Base-by-base conservation (phyloP, 192 early-diverging fungal genomes). In the Podila epicladia region DNA sequence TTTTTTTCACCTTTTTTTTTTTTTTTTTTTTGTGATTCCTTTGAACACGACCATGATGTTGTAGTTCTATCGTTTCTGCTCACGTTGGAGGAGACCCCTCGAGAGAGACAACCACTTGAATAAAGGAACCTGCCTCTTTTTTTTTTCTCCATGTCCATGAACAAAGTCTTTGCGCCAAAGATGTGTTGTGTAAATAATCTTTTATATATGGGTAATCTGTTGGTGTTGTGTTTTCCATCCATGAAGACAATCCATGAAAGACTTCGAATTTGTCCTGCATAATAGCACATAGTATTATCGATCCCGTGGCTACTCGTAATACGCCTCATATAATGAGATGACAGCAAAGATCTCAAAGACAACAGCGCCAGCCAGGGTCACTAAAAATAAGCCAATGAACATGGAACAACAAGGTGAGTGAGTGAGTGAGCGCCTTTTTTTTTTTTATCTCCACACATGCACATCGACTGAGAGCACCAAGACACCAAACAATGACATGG, bases 271-370 rank as follows among this genome's bases (percentile, higher is more conserved):
- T 19, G 59, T 60, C 28, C 28, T 31, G 15, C 5, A 24, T 31
- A 60, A 24, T 31, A 31, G 59, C 11, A 13, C 15, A 33, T 61
- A n/a, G n/a, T n/a, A n/a, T n/a, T n/a, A n/a, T n/a, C n/a, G n/a
- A n/a, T n/a, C n/a, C n/a, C 61, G 71, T 67, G 38, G 12, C 11
- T 67, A 67, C 37, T 71, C 69, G 55, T 83, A 75, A 4, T 84
- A 59, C 9, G 79, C 85, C 69, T 93, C 89, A 68, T 92, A 93
- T 5, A 92, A 71, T 38, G 91, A 91, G 37, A 92, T 67, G n/a
- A 95, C 5, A 15, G 93, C 92, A 89, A 97, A 99, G 26, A 94
- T 67, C 38, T 98, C 83, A 71, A 99, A 99, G 15, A 99, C 88
- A n/a, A 92, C 82, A 24, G 93, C 94, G 53, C 97, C 97, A 45